These are phyloP conservation scores for Leccinum boreale DNA, from an alignment of 768 basidiomycete species.

Conservation along the genomic window DNA sequence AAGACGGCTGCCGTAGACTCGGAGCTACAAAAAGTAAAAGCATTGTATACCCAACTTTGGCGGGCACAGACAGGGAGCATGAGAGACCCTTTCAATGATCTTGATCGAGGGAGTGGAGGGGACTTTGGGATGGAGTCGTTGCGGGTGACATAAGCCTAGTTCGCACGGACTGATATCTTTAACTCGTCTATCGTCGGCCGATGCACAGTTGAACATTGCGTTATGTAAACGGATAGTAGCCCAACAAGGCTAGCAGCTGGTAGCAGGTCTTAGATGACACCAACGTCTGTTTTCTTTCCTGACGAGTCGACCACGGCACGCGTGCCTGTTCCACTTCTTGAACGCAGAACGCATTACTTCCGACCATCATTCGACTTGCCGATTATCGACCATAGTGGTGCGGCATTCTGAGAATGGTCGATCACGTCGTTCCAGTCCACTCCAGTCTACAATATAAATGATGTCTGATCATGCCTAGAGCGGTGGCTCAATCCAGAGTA, in stretches of 20 bases:
- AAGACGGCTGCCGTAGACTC: slow-evolving; percentile 72
- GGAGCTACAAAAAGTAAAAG: slow-evolving; percentile 75
- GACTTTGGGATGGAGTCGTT: slow-evolving; percentile 44
- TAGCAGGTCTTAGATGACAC: neutral
- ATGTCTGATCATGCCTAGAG: too few species aligned
- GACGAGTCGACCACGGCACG: neutral
- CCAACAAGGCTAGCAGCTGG: neutral
- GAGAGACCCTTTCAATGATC: slow-evolving; percentile 73
- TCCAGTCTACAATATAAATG: too few species aligned
- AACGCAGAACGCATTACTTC: too few species aligned
- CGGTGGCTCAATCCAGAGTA: neutral
- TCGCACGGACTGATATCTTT: neutral
- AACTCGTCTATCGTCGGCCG: neutral
- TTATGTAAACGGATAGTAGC: neutral
- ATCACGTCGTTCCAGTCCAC: too few species aligned
- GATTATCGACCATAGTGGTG: too few species aligned
- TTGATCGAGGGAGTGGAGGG: slow-evolving; percentile 35
- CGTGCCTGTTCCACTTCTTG: too few species aligned
- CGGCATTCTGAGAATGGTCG: neutral
- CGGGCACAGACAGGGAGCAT: slow-evolving; percentile 76
- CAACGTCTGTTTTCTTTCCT: neutral
- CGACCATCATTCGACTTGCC: too few species aligned
- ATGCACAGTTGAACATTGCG: neutral
- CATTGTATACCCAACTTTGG: slow-evolving; percentile 75
- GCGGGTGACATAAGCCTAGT: slow-evolving; percentile 15